Conservation (phyloP, 73 alveolate genomes). For the Paramecium octaurelia region DNA sequence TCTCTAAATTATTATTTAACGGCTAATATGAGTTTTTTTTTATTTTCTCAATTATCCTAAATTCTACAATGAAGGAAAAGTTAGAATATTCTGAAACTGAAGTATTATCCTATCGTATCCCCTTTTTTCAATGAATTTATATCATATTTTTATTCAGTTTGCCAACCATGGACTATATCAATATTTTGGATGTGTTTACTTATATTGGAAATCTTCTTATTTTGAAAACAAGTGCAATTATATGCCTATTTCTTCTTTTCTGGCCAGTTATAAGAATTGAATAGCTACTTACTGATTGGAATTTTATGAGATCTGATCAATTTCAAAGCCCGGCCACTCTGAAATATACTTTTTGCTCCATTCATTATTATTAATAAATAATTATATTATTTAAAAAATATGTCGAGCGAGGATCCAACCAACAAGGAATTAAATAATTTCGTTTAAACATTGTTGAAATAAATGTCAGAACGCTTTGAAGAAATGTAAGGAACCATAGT, state of each 20-base stretch:
- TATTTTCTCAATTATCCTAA: not conserved
- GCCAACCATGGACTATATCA: not conserved
- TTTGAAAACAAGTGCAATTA: not conserved
- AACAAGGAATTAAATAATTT: not conserved
- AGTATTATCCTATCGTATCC: not conserved
- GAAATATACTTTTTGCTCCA: not conserved
- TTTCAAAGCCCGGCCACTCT: not conserved
- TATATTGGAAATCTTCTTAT: not conserved
- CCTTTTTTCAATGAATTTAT: not conserved
- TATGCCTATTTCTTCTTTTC: not conserved
- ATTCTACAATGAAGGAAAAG: not conserved
- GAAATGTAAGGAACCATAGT: conserved; percentile 56
- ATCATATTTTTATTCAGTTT: not conserved
- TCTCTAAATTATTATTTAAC: not conserved
- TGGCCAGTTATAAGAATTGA: not conserved
- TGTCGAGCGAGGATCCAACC: conserved; percentile 1
- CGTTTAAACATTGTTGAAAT: conserved; percentile 46
- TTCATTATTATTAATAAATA: not conserved
- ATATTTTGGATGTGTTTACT: not conserved
- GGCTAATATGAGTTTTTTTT: not conserved
- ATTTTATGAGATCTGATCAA: not conserved
- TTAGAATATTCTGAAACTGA: not conserved
- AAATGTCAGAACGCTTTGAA: conserved; percentile 57
- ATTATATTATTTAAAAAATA: not conserved
- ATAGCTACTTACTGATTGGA: not conserved